Base-by-base conservation (phyloP, 148 eudicot species). In the Chenopodium berlandieri region DNA sequence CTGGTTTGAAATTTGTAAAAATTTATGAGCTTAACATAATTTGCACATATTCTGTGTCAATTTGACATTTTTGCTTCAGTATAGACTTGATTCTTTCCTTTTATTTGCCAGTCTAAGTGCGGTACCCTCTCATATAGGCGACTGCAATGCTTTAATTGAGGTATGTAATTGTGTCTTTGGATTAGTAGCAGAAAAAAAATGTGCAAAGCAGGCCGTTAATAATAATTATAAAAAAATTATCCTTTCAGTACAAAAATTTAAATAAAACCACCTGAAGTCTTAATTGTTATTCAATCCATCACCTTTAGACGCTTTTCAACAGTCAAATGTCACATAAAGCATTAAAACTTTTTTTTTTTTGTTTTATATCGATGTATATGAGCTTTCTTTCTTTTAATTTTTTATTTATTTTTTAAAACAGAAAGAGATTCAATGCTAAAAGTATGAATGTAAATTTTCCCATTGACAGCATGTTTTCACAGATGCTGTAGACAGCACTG, bases 101-200 rank as follows among this genome's bases (percentile, higher is more conserved):
- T 48, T 83, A 37, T 83, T 80, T 70, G 48, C 79, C 90, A 94
- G 99, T 89, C 75, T 97, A 81, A 78, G 82, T 75, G 71, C 63
- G 32, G 48, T 97, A 56, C 91, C 97, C 31, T 17, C 90, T 46
- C 75, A 82, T 85, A 87, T 97, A 73, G 98, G 99, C 47, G 88
- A 83, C 54, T 97, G 98, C 78, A 79, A 84, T 78, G 82, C 96
- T 65, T 89, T 97, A 23, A 75, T 87, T 70, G 98, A 97, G 92
- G 99, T 97, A 89, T 97, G 88, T 30, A 69, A 71, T 75, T 79
- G 22, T 20, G 40, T n/a, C 63, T 52, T 46, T 63, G 48, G 16
- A 17, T 37, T 23, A 56, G 10, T 62, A 2, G 76, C 4, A 44
- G 72, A 22, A 9, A 30, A 65, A 65, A 17, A 1, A 0, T 60